Evolutionary conservation across 257 asterid species (phyloP).

Genomic region (Rauvolfia tetraphylla): DNA sequence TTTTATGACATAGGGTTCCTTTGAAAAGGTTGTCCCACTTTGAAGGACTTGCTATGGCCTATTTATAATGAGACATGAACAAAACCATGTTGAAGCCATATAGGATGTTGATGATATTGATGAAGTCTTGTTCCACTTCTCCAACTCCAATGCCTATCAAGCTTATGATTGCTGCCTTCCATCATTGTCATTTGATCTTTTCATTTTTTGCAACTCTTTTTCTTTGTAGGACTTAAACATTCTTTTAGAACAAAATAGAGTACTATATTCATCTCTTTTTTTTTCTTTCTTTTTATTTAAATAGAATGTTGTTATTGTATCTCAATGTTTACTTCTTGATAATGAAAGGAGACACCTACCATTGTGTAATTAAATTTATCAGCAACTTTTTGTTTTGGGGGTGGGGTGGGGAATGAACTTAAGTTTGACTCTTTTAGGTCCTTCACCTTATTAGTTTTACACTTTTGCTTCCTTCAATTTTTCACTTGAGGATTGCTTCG

Average conservation of each 20-base stretch:
- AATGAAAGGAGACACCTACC: not conserved
- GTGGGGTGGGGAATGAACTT: no score
- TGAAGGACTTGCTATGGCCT: not conserved
- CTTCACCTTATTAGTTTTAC: not conserved
- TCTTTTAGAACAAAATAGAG: not conserved
- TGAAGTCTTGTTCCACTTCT: not conserved
- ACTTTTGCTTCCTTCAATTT: no score
- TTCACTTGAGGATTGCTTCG: no score
- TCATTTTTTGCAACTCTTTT: not conserved
- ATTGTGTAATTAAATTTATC: not conserved
- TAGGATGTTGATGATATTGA: slow-evolving; percentile 1
- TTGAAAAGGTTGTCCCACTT: slow-evolving; percentile 7
- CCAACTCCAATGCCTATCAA: not conserved
- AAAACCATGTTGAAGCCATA: not conserved
- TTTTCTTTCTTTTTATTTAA: not conserved
- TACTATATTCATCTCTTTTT: not conserved
- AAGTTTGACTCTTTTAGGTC: not conserved
- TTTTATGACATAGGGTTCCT: not conserved
- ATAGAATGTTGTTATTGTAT: no score
- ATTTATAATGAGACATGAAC: slow-evolving; percentile 2
- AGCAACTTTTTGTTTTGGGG: not conserved
- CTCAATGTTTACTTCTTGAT: not conserved
- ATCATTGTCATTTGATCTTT: not conserved
- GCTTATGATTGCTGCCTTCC: not conserved
- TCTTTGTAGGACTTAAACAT: not conserved